A percentile compares a stretch with the other conserved stretches of the same genome.
Conservation (phyloP, 1,284 basidiomycete species). For the Trichosporon coremiiforme region DNA sequence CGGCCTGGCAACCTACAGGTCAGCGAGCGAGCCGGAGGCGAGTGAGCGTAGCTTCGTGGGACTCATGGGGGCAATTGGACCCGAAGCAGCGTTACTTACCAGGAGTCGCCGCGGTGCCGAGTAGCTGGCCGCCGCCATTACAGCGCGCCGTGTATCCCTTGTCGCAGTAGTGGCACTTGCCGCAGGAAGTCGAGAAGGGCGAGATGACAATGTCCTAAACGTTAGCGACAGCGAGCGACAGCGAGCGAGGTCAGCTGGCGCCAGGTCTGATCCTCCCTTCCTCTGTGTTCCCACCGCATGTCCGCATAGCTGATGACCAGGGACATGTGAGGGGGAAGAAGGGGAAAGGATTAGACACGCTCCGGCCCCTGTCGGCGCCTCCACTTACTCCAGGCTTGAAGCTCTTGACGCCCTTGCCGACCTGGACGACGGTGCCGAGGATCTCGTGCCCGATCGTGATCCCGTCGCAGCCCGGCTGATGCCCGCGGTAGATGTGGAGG, state of each 20-base stretch:
- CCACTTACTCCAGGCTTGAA: slow-evolving; percentile 64
- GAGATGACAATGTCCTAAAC: slow-evolving; percentile 72
- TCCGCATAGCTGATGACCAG: no score
- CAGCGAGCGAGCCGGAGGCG: background rate
- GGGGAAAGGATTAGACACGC: no score
- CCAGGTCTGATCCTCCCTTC: no score
- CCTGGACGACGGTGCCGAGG: slow-evolving; percentile 71
- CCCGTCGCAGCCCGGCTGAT: slow-evolving; percentile 45
- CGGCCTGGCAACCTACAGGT: slow-evolving; percentile 63
- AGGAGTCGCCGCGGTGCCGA: slow-evolving; percentile 63
- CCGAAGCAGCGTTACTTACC: no score
- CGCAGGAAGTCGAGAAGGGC: slow-evolving; percentile 82
- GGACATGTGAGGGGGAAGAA: no score
- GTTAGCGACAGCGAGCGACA: background rate
- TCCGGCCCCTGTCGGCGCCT: no score
- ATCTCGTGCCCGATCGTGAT: slow-evolving; percentile 73
- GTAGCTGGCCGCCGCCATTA: slow-evolving; percentile 51
- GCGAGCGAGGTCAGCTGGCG: no score
- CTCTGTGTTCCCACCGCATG: no score
- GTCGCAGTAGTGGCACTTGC: slow-evolving; percentile 63
- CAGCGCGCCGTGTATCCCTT: slow-evolving; percentile 77
- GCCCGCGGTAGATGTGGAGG: slow-evolving; percentile 74
- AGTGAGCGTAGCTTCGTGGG: no score
- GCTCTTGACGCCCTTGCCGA: slow-evolving; percentile 68
- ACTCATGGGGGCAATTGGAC: no score